A percentile compares a stretch with the other conserved stretches of the same genome.
Evolutionary conservation across 2,329 filamentous ascomycete genomes (phyloP).

Genomic region (Colletotrichum phormii): DNA sequence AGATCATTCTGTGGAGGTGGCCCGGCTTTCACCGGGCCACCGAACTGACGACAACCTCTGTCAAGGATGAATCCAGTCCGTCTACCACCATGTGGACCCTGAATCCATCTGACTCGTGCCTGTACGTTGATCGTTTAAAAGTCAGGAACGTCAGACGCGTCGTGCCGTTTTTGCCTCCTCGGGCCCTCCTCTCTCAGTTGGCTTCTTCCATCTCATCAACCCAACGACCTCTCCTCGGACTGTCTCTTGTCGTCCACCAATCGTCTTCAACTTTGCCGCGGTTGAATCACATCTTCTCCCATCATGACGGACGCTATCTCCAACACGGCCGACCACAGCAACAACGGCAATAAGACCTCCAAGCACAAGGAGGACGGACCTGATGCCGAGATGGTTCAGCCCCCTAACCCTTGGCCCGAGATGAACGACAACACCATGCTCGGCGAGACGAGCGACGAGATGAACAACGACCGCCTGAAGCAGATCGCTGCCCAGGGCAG

Average conservation of each 20-base stretch:
- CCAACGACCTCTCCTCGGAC: slow-evolving; percentile 1
- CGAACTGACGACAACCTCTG: slow-evolving; percentile 29
- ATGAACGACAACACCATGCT: slow-evolving; percentile 33
- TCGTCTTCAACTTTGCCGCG: not conserved
- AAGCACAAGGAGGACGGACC: slow-evolving; percentile 20
- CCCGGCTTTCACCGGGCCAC: slow-evolving; percentile 19
- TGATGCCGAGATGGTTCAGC: slow-evolving; percentile 26
- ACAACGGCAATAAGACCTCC: slow-evolving; percentile 19
- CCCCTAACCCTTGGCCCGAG: slow-evolving; percentile 27
- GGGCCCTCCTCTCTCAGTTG: slow-evolving; percentile 4
- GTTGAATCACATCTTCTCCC: not conserved
- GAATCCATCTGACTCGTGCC: slow-evolving; percentile 23
- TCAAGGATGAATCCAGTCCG: slow-evolving; percentile 14
- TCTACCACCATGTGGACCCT: slow-evolving; percentile 24
- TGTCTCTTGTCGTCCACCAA: not conserved
- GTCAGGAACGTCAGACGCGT: slow-evolving; percentile 23
- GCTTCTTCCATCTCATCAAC: not conserved
- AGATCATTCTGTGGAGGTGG: slow-evolving; percentile 34
- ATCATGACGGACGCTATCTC: slow-evolving; percentile 29
- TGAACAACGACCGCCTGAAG: slow-evolving; percentile 55
- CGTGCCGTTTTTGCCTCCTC: slow-evolving; percentile 2
- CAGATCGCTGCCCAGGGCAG: slow-evolving; percentile 57
- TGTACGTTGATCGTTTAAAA: slow-evolving; percentile 20
- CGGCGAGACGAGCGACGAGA: slow-evolving; percentile 41
- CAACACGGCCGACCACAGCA: slow-evolving; percentile 14